A percentile compares a stretch with the other conserved stretches of the same genome.
phyloP scores from a whole-genome alignment of 345 rosid genomes.

The Microcos paniculata region DNA sequence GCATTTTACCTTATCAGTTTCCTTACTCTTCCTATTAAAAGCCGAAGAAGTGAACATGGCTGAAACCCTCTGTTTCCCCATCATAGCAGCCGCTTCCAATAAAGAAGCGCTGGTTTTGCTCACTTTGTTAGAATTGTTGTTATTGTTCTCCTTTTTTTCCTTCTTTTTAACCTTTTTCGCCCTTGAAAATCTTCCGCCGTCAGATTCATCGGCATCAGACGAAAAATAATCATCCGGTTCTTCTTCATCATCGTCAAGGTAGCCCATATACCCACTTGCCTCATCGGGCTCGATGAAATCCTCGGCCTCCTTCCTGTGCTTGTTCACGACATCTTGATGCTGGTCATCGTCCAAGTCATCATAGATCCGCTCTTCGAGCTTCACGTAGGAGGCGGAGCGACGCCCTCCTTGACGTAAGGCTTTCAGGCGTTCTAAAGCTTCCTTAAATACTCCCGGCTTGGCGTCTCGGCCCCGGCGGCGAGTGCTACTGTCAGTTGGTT shows the following conservation, averaged over 20 bases:
- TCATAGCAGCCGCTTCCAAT: constrained; percentile 76
- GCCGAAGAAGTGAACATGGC: constrained; percentile 76
- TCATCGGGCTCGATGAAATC: constrained; percentile 80
- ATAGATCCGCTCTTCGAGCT: constrained; percentile 67
- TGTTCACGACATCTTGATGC: constrained; percentile 68
- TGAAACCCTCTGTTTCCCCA: constrained; percentile 82
- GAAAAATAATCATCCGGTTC: constrained; percentile 56
- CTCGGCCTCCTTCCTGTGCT: constrained; percentile 72
- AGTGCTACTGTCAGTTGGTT: constrained; percentile 31
- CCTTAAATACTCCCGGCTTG: constrained; percentile 53
- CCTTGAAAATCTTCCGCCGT: constrained; percentile 36
- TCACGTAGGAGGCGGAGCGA: constrained; percentile 53
- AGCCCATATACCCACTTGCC: constrained; percentile 75
- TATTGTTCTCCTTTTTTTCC: constrained; percentile 57
- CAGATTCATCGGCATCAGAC: constrained; percentile 75
- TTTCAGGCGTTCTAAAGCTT: constrained; percentile 69
- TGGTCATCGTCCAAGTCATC: constrained; percentile 78
- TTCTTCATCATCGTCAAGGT: constrained; percentile 81
- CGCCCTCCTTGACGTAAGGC: constrained; percentile 74
- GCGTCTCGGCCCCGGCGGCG: constrained; percentile 57
- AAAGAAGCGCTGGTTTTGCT: constrained; percentile 57
- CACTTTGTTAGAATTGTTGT: constrained; percentile 39
- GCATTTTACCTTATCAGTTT: constrained; percentile 54
- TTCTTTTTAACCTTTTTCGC: constrained; percentile 35
- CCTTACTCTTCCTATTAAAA: constrained; percentile 63